A percentile compares a stretch with the other conserved stretches of the same genome.
These are phyloP conservation scores for Taiozyma sp. DNA, from an alignment of 1,139 yeast genomes.

Conservation along the genomic window DNA sequence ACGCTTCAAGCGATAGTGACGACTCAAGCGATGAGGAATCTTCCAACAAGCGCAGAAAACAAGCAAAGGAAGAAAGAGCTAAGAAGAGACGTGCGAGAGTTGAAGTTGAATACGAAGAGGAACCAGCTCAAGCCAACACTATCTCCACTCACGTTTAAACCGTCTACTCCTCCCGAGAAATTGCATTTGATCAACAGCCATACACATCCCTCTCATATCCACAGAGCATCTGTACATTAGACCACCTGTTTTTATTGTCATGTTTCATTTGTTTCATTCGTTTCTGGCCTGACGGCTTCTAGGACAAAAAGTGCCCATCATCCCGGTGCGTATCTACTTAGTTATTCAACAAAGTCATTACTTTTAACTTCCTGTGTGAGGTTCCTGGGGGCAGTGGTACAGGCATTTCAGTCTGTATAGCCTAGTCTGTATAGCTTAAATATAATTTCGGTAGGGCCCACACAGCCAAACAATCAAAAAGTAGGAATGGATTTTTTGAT, in stretches of 20 bases:
- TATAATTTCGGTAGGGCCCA: neutral
- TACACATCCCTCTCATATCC: neutral
- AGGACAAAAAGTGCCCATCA: neutral
- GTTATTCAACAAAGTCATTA: neutral
- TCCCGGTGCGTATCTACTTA: neutral
- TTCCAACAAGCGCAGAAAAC: constrained; percentile 36
- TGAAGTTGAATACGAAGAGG: constrained; percentile 83
- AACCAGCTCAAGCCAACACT: constrained; percentile 33
- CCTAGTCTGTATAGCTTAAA: neutral
- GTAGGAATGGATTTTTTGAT: neutral
- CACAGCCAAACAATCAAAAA: neutral
- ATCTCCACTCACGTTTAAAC: constrained; percentile 9
- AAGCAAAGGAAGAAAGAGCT: constrained; percentile 34
- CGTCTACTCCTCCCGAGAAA: neutral
- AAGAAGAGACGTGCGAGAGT: constrained; percentile 68
- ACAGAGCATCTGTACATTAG: neutral
- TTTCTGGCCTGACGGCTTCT: neutral
- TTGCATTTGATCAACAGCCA: neutral
- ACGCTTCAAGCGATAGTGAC: constrained; percentile 31
- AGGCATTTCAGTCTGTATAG: neutral
- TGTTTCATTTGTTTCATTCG: neutral
- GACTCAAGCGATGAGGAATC: constrained; percentile 36
- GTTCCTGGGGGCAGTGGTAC: neutral
- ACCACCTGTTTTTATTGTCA: neutral
- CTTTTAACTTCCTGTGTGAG: neutral